Evolutionary conservation across 2,329 filamentous ascomycete species (phyloP).

Genomic region (Shiraia sp.): DNA sequence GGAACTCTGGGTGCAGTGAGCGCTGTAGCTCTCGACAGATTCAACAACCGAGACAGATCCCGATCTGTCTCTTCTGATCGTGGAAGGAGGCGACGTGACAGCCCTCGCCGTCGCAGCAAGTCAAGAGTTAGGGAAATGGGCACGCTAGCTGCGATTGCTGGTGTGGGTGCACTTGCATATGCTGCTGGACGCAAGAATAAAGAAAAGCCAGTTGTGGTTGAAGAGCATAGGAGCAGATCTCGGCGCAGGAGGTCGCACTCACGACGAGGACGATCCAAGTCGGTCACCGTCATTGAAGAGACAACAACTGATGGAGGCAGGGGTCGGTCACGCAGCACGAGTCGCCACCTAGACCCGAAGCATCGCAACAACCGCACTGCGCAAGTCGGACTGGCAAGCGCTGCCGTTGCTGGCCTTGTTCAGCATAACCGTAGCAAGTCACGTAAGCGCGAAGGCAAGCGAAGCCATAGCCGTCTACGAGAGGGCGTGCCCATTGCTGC

Average conservation of each 20-base stretch:
- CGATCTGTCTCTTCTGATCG: slow-evolving; percentile 45
- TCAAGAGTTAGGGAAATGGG: slow-evolving; percentile 57
- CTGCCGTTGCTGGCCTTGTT: slow-evolving; percentile 64
- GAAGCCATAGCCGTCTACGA: slow-evolving; percentile 60
- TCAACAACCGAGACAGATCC: slow-evolving; percentile 52
- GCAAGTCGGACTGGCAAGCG: slow-evolving; percentile 64
- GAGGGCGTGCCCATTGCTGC: slow-evolving; percentile 64
- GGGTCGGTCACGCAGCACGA: slow-evolving; percentile 50
- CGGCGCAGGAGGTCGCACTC: slow-evolving; percentile 41
- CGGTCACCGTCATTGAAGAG: slow-evolving; percentile 38
- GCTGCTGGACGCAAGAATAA: slow-evolving; percentile 53
- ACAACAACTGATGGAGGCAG: slow-evolving; percentile 20
- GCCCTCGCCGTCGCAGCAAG: slow-evolving; percentile 37
- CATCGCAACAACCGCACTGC: slow-evolving; percentile 64
- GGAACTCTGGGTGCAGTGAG: slow-evolving; percentile 65
- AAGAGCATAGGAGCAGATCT: slow-evolving; percentile 54
- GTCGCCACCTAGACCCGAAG: slow-evolving; percentile 48
- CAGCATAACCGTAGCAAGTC: slow-evolving; percentile 63
- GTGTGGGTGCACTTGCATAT: slow-evolving; percentile 63
- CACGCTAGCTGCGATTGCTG: slow-evolving; percentile 63
- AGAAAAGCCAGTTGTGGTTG: slow-evolving; percentile 49
- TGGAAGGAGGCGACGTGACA: slow-evolving; percentile 24
- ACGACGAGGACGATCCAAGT: slow-evolving; percentile 26
- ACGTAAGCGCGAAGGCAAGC: slow-evolving; percentile 55
- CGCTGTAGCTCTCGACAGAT: slow-evolving; percentile 61